Evolutionary conservation across 345 rosid genomes (phyloP), one percentile per base, ranked within the genome.

Genomic region (Dipteronia dyeriana): DNA sequence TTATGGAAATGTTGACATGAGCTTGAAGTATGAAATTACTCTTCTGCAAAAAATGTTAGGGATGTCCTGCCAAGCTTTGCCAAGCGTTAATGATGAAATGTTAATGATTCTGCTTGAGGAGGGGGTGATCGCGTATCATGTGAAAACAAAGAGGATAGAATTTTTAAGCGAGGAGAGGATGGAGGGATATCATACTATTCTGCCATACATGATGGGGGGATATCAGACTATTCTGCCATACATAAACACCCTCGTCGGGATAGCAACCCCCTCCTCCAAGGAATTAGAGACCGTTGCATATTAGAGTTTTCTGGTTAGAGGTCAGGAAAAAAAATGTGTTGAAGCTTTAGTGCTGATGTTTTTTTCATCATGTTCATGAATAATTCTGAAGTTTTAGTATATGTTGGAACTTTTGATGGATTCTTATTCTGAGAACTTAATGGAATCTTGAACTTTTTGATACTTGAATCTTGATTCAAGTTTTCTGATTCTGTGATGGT

Each of bases 1-100:
- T 4, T 82, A 86, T 17, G 86, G 89, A 13, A 78, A 64, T 23
- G 13, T 79, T 68, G 56, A 67, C 17, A 82, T 86, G 91, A 75
- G 67, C 57, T 74, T 78, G 74, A 83, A 73, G 82, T 5, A 22
- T 47, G 73, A 19, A 25, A 74, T 85, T 70, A 26, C 63, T 7
- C 65, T 56, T 56, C 61, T 2, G n/a, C 23, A 12, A 9, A 16
- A 8, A 5, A 12, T 41, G 43, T 68, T 9, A 19, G 10, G 25
- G 9, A 3, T 56, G 20, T 56, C 22, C 61, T 75, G 71, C 56
- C 73, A 79, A 38, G 87, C 66, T 57, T 23, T 87, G 80, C 68
- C 76, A 34, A 75, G 79, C 23, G 76, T 81, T 34, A 68, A 82
- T 1, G 75, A 81, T 53, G 82, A 80, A 51, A 57, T 49, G 9